Percentiles rank a stretch among this genome's conserved stretches.
phyloP scores from a whole-genome alignment of 495 filamentous ascomycete species.

The Achaetomiella virescens region DNA sequence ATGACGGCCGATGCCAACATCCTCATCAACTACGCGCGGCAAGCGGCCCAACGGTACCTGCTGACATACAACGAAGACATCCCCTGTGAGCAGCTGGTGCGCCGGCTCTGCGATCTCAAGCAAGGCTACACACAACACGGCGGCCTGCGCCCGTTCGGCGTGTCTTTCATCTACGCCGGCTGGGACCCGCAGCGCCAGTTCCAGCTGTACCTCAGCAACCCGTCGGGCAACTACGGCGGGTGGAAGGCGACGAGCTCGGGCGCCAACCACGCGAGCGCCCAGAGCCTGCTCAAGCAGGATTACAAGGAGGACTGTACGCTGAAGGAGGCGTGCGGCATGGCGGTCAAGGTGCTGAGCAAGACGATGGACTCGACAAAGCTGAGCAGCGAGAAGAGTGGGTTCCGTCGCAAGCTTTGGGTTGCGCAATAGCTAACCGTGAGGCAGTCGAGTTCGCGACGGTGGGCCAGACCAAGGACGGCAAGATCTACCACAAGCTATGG shows the following conservation, averaged over 20 bases:
- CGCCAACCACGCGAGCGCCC: conserved; percentile 95
- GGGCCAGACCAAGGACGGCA: conserved; percentile 86
- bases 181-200: conserved; percentile 94
- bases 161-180: conserved; percentile 98
- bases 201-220: conserved; percentile 99
- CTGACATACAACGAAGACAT: conserved; percentile 99
- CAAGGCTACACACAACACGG: conserved; percentile 99
- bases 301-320: conserved; percentile 96
- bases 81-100: conserved; percentile 96
- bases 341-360: conserved; percentile 98
- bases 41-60: conserved; percentile 93
- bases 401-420: background rate
- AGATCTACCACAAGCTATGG: conserved; percentile 98
- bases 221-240: conserved; percentile 97
- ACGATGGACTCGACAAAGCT: conserved; percentile 99
- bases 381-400: conserved; percentile 94
- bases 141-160: conserved; percentile 93
- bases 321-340: conserved; percentile 94
- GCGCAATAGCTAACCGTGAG: conserved; percentile 12
- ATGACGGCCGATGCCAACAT: conserved; percentile 99
- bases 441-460: conserved; percentile 98
- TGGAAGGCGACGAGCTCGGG: conserved; percentile 99
- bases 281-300: conserved; percentile 97
- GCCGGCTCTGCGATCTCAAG: conserved; percentile 94
- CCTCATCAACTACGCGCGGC: conserved; percentile 97